Conservation (phyloP, 805 yeast species). For the Cyberlindnera veronae region DNA sequence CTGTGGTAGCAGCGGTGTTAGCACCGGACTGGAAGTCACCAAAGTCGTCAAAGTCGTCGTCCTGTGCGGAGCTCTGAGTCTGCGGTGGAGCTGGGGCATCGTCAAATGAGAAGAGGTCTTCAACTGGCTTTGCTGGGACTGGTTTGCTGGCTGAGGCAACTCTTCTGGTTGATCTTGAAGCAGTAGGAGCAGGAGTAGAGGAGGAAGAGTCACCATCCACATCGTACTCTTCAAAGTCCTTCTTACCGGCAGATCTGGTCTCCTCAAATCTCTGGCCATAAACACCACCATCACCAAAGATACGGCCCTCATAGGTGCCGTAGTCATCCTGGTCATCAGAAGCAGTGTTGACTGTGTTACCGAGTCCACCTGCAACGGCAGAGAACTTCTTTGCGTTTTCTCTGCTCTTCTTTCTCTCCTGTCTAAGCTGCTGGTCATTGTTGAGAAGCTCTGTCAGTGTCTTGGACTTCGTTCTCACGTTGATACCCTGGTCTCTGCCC, state of each 20-base stretch:
- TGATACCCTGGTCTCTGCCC: conserved; percentile 94
- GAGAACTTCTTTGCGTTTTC: conserved; percentile 79
- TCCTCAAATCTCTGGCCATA: conserved; percentile 65
- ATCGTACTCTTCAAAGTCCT: conserved; percentile 61
- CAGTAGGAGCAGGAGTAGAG: conserved; percentile 27
- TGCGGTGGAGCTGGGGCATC: conserved; percentile 18
- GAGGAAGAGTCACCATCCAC: conserved; percentile 31
- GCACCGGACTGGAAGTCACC: conserved; percentile 76
- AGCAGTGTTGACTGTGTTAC: conserved; percentile 29
- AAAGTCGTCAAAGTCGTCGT: conserved; percentile 65
- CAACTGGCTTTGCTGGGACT: conserved; percentile 30
- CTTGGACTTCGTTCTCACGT: conserved; percentile 89
- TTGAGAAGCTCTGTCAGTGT: conserved; percentile 65
- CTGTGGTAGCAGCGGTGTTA: conserved; percentile 14
- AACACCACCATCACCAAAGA: conserved; percentile 71
- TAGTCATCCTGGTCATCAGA: conserved; percentile 45
- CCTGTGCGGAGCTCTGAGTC: conserved; percentile 18
- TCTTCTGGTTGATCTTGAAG: conserved; percentile 19
- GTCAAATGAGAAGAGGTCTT: conserved; percentile 49
- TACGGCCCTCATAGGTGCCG: conserved; percentile 43
- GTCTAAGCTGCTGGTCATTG: conserved; percentile 72
- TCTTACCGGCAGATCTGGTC: conserved; percentile 43
- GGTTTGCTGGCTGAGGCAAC: conserved; percentile 32
- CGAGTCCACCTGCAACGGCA: conserved; percentile 67
- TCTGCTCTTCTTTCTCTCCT: conserved; percentile 89